Conservation (phyloP, 495 filamentous ascomycete genomes). For the Xylaria curta region DNA sequence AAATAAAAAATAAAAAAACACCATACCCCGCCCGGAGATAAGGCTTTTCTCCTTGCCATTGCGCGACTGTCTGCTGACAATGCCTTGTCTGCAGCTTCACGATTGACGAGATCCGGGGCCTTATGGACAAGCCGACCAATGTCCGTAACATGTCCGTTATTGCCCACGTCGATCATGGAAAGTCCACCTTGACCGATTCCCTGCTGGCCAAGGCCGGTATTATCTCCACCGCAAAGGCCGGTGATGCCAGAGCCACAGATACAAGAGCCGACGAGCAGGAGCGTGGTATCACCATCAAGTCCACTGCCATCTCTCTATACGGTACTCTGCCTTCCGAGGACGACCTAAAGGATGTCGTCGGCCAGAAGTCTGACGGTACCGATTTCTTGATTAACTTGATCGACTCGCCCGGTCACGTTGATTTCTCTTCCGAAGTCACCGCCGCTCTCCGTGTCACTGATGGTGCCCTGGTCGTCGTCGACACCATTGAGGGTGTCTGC, state of each 20-base stretch:
- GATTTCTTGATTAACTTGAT: constrained; percentile 99
- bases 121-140: constrained; percentile 98
- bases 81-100: constrained; percentile 78
- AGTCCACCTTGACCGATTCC: constrained; percentile 98
- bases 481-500: constrained; percentile 99
- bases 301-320: constrained; percentile 98
- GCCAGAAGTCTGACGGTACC: constrained; percentile 79
- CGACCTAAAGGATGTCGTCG: constrained; percentile 90
- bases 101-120: constrained; percentile 91
- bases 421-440: constrained; percentile 99
- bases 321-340: constrained; percentile 80
- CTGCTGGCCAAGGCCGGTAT: constrained; percentile 99
- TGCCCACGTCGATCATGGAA: constrained; percentile 99
- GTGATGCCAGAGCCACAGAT: constrained; percentile 94
- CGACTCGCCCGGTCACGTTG: constrained; percentile 99
- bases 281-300: constrained; percentile 99
- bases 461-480: constrained; percentile 98
- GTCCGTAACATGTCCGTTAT: constrained; percentile 99
- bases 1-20: constrained; percentile 10
- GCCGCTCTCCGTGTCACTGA: constrained; percentile 99
- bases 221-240: constrained; percentile 97
- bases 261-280: constrained; percentile 98
- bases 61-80: constrained; percentile 37
- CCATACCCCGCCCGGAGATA: constrained; percentile 54
- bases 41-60: constrained; percentile 33